These are phyloP conservation scores for Clavispora santaluciae DNA, from an alignment of 805 yeast species.

Conservation along the genomic window DNA sequence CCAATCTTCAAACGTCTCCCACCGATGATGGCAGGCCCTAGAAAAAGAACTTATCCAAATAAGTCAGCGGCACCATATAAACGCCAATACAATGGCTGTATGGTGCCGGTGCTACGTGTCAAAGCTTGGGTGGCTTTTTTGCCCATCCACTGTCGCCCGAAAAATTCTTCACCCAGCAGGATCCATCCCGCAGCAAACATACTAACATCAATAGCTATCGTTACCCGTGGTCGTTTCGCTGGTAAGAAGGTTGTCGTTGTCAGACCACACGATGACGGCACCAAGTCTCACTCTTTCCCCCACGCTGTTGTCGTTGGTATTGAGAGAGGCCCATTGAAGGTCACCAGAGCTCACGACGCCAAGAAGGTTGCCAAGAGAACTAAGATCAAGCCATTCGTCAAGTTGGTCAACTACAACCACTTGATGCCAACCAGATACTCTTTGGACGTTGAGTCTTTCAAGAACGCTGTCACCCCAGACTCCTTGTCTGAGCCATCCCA, in stretches of 20 bases:
- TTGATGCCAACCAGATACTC: conserved; percentile 99
- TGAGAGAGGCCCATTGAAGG: conserved; percentile 97
- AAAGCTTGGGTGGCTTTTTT: too few species aligned
- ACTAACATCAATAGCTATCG: conserved; percentile 64
- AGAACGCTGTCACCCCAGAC: conserved; percentile 86
- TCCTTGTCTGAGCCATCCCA: conserved; percentile 96
- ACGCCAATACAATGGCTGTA: too few species aligned
- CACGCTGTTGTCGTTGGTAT: conserved; percentile 99
- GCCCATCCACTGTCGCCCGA: not conserved
- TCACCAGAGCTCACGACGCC: conserved; percentile 89
- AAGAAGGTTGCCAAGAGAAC: conserved; percentile 97
- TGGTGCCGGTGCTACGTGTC: too few species aligned
- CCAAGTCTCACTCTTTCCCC: conserved; percentile 98
- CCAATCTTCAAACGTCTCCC: not conserved
- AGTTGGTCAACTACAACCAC: conserved; percentile 99
- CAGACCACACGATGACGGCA: conserved; percentile 97
- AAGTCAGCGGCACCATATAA: too few species aligned
- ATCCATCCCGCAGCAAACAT: not conserved
- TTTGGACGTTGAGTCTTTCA: conserved; percentile 93
- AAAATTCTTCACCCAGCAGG: not conserved
- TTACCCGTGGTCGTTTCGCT: conserved; percentile 99
- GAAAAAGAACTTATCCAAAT: too few species aligned
- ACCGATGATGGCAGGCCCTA: too few species aligned
- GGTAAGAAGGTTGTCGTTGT: conserved; percentile 99
- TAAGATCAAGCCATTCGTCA: conserved; percentile 98